Conservation (phyloP, 306 rosid genomes). For the Datisca glomerata region DNA sequence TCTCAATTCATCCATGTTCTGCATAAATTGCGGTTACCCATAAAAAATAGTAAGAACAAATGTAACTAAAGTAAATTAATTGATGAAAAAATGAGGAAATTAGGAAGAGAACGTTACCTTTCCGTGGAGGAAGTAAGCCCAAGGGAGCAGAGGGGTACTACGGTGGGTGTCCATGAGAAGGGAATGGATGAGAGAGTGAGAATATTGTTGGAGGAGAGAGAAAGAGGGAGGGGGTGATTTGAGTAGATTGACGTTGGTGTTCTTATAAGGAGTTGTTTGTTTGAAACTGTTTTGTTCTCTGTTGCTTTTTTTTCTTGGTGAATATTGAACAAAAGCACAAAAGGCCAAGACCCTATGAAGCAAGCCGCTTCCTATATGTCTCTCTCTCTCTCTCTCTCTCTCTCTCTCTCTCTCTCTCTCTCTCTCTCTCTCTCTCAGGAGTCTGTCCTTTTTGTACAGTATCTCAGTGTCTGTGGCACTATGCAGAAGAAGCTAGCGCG, state of each 20-base stretch:
- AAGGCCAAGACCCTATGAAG: not conserved
- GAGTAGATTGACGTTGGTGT: not conserved
- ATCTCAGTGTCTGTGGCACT: conserved; percentile 5
- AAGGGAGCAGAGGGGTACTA: conserved; percentile 37
- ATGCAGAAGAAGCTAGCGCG: conserved; percentile 11
- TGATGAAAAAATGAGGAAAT: not conserved
- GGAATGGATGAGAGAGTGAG: not conserved
- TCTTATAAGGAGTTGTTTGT: not conserved
- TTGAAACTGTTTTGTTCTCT: not conserved
- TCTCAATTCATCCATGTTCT: conserved; percentile 70
- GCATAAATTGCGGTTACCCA: not conserved
- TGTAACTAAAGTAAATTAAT: no score
- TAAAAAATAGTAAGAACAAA: not conserved
- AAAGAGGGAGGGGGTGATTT: conserved; percentile 8
- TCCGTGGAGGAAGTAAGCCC: conserved; percentile 65
- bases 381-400: not conserved
- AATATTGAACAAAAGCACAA: not conserved
- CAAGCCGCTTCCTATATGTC: conserved; percentile 28
- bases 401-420: not conserved
- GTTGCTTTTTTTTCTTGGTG: no score
- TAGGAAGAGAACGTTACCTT: conserved; percentile 36
- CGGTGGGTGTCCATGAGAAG: conserved; percentile 48
- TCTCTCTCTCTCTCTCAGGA: not conserved
- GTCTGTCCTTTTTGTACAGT: conserved; percentile 2
- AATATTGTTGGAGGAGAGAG: not conserved